Evolutionary conservation across 2,329 filamentous ascomycete species (phyloP).

Genomic region (Epichloe sp.): DNA sequence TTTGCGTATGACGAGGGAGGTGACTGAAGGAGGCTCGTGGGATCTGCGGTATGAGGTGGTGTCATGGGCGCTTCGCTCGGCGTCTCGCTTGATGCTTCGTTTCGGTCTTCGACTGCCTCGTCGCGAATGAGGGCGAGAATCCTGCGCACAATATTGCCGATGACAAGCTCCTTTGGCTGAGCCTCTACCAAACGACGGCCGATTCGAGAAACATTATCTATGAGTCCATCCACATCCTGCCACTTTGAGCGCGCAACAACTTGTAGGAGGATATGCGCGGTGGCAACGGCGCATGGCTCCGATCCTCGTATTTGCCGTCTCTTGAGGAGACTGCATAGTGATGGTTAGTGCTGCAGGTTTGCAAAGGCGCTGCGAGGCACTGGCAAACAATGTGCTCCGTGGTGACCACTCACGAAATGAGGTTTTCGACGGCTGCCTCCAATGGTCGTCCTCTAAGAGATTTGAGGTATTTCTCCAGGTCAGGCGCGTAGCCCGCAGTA

Average conservation of each 20-base stretch:
- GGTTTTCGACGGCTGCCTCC: conserved; percentile 70
- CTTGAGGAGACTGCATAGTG: conserved; percentile 52
- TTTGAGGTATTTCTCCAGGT: conserved; percentile 65
- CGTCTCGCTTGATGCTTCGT: conserved; percentile 48
- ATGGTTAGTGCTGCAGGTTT: neutral
- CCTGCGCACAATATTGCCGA: conserved; percentile 86
- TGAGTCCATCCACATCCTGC: conserved; percentile 62
- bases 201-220: conserved; percentile 66
- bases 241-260: conserved; percentile 75
- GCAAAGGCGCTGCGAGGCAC: neutral
- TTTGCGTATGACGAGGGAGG: conserved; percentile 20
- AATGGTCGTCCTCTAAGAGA: conserved; percentile 62
- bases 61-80: conserved; percentile 32
- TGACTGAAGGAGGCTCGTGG: conserved; percentile 17
- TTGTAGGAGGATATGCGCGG: conserved; percentile 74
- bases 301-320: conserved; percentile 80
- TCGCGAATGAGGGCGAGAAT: conserved; percentile 85
- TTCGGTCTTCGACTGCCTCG: conserved; percentile 71
- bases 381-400: neutral
- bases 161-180: conserved; percentile 79
- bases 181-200: conserved; percentile 69
- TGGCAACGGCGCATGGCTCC: conserved; percentile 80
- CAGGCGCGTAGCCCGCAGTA: conserved; percentile 43
- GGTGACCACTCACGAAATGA: conserved; percentile 55
- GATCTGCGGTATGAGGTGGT: conserved; percentile 26